A percentile compares a stretch with the other conserved stretches of the same genome.
These are phyloP conservation scores for Pulveroboletus sp. DNA, from an alignment of 768 basidiomycete species.

Conservation along the genomic window DNA sequence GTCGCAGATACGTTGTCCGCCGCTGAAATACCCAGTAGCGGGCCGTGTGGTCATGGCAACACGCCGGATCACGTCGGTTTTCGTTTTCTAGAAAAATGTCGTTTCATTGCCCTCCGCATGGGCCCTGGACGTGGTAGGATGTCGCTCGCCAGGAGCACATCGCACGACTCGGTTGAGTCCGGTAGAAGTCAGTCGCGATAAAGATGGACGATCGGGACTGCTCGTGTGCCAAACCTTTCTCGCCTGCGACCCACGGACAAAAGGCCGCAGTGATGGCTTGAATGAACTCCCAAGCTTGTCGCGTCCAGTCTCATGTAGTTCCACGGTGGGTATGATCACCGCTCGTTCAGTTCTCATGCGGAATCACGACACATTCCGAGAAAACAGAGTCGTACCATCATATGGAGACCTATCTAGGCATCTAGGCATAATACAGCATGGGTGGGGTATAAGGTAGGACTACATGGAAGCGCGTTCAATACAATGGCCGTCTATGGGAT, in stretches of 20 bases:
- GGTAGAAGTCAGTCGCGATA: constrained; percentile 7
- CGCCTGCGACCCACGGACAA: no score
- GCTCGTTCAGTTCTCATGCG: no score
- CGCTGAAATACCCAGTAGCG: no score
- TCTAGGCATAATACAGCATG: constrained; percentile 21
- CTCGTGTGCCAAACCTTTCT: background rate
- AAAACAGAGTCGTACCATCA: constrained; percentile 6
- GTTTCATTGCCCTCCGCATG: no score
- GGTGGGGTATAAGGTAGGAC: constrained; percentile 17
- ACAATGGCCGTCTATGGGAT: constrained; percentile 20
- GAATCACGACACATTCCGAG: constrained; percentile 5
- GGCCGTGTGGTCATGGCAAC: no score
- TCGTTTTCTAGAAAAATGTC: no score
- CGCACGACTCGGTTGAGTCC: background rate
- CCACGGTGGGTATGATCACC: no score
- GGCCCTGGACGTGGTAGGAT: no score
- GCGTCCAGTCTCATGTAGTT: background rate
- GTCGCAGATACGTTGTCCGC: no score
- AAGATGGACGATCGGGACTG: background rate
- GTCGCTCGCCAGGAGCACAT: background rate
- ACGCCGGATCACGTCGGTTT: background rate
- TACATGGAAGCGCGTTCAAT: constrained; percentile 18
- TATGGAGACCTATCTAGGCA: background rate
- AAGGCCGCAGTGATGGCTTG: no score
- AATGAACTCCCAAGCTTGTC: no score